phyloP scores from a whole-genome alignment of 306 rosid genomes.

The Cucurbita maxima region DNA sequence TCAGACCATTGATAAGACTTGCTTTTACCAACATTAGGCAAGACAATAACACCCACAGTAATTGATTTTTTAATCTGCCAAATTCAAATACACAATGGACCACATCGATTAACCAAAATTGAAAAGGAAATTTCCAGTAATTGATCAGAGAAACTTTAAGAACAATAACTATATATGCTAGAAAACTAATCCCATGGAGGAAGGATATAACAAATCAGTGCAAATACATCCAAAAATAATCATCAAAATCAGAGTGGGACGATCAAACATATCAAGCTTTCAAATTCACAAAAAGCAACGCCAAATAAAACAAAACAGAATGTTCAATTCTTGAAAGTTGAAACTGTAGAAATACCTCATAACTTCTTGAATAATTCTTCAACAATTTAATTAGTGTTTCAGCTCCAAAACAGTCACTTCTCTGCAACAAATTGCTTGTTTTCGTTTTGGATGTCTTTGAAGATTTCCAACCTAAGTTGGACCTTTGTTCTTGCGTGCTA shows the following conservation, averaged over 20 bases:
- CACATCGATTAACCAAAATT: neutral
- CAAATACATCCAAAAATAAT: neutral
- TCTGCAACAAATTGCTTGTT: slow-evolving; percentile 46
- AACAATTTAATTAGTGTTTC: slow-evolving; percentile 82
- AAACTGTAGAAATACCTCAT: slow-evolving; percentile 39
- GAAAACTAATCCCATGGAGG: neutral
- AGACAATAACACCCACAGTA: slow-evolving; percentile 84
- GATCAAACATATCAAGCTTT: neutral
- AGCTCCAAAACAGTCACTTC: slow-evolving; percentile 95
- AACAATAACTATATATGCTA: neutral
- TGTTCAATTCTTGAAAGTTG: neutral
- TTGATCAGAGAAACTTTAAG: neutral
- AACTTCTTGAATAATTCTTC: slow-evolving; percentile 92
- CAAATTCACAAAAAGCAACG: neutral
- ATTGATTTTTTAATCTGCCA: slow-evolving; percentile 82
- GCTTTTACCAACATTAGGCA: slow-evolving; percentile 98
- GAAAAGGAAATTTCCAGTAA: neutral
- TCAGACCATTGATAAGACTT: slow-evolving; percentile 87
- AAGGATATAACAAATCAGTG: neutral
- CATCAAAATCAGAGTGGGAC: neutral
- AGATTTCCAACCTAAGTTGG: slow-evolving; percentile 85
- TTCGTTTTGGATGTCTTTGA: slow-evolving; percentile 51
- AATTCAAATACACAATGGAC: slow-evolving; percentile 5
- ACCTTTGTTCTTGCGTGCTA: slow-evolving; percentile 85
- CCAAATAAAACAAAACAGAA: neutral